Base-by-base conservation (phyloP, 2,329 filamentous ascomycete species). In the Aureobasidium zeae region DNA sequence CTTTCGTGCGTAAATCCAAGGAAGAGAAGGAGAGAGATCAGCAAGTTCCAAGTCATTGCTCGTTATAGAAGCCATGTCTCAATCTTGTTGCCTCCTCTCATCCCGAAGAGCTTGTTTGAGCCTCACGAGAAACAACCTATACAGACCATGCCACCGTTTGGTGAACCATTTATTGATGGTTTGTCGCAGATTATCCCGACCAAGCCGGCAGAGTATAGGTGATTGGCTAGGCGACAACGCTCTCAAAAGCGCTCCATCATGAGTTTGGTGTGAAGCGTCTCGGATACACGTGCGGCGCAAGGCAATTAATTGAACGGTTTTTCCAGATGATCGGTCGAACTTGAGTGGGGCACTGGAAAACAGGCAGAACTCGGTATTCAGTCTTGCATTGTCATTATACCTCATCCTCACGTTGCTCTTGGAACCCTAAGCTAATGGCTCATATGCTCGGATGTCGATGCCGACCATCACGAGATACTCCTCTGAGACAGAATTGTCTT, bases 301-400 rank as follows among this genome's bases (percentile, higher is more conserved):
- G 10, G 37, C 37, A 41, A 41, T 41, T n/a, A 31, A 41, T 41
- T 28, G 37, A 41, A 41, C 37, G 37, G 37, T 28, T 31, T 41
- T 41, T 41, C 37, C 37, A 41, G 37, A 41, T 31, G 37, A 41
- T 41, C 28, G 28, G 28, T 32, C 37, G 37, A 41, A 41, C 37
- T 31, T 26, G 36, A 39, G 36, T 39, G 19, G 17, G 32, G 24
- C 32, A 41, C 37, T n/a, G n/a, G n/a, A n/a, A n/a, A n/a, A n/a
- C n/a, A n/a, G 37, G 37, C 37, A 24, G 28, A n/a, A 41, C 31
- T 17, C 12, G 16, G 24, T 20, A 17, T 17, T 16, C 5, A 21
- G 36, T 41, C 13, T 16, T 41, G 9, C 21, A 32, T 41, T 41
- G 37, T 32, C 32, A 21, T 41, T 41, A n/a, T 39, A 21, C 36